These are phyloP conservation scores for Coprinellus aureogranulatus DNA, from an alignment of 768 basidiomycete genomes.

Conservation along the genomic window DNA sequence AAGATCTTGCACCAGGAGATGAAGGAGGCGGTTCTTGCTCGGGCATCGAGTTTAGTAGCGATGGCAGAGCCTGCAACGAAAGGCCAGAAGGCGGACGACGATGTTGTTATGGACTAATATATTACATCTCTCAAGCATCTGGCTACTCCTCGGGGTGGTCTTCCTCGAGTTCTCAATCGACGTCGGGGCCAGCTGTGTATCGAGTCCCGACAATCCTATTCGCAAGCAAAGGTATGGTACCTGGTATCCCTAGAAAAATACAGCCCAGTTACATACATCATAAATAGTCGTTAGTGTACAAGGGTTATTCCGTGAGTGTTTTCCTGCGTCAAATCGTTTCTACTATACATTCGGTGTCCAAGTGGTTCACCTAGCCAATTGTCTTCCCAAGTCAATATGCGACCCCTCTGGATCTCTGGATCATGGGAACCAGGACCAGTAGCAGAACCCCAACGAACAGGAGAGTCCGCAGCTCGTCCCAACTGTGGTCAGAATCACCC, in stretches of 20 bases:
- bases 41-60: slow-evolving; percentile 61
- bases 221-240: background rate
- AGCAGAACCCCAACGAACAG: background rate
- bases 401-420: background rate
- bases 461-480: background rate
- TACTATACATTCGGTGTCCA: no score
- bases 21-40: slow-evolving; percentile 62
- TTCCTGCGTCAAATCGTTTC: no score
- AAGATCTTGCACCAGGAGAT: slow-evolving; percentile 81
- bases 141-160: no score
- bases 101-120: slow-evolving; percentile 7
- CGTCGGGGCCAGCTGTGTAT: no score
- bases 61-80: slow-evolving; percentile 51
- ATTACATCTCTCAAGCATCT: background rate
- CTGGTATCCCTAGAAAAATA: background rate
- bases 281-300: no score
- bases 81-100: slow-evolving; percentile 11
- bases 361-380: no score
- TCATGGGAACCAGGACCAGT: background rate
- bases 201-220: no score
- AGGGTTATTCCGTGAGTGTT: no score
- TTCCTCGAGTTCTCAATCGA: background rate
- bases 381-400: background rate
- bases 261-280: background rate
- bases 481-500: background rate